These are phyloP conservation scores for Galeopsis tetrahit DNA, from an alignment of 257 asterid genomes.

Conservation along the genomic window DNA sequence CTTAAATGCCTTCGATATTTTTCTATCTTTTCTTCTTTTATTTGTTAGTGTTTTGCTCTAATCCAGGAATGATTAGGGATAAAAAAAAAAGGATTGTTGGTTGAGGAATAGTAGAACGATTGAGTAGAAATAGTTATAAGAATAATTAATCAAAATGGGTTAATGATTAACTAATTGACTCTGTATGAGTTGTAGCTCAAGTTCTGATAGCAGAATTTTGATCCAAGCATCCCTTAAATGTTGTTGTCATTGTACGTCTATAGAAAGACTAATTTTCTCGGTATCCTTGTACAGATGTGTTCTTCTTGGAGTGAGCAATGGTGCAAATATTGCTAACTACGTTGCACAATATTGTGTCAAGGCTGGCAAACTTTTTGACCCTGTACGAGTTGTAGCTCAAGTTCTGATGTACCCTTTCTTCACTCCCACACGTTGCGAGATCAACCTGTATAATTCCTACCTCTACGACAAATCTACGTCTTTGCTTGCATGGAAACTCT, in stretches of 20 bases:
- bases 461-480: conserved; percentile 71
- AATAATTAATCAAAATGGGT: too few relatives aligned
- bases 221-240: too few relatives aligned
- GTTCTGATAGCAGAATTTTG: too few relatives aligned
- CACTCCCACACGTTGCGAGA: conserved; percentile 52
- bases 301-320: conserved; percentile 85
- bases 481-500: conserved; percentile 80
- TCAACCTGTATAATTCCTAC: conserved; percentile 65
- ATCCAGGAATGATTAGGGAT: too few relatives aligned
- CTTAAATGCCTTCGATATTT: too few relatives aligned
- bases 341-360: conserved; percentile 59
- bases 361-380: conserved; percentile 65
- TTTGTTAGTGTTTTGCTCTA: too few relatives aligned
- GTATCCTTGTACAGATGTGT: conserved; percentile 65
- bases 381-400: conserved; percentile 83
- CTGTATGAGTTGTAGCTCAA: too few relatives aligned
- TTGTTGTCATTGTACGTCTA: neutral
- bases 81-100: too few relatives aligned
- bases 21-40: too few relatives aligned
- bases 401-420: conserved; percentile 85
- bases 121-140: too few relatives aligned
- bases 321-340: conserved; percentile 76
- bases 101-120: too few relatives aligned
- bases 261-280: conserved; percentile 16
- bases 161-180: too few relatives aligned